Conservation (phyloP, 2,329 filamentous ascomycete genomes). For the Microcyclospora pomicola region DNA sequence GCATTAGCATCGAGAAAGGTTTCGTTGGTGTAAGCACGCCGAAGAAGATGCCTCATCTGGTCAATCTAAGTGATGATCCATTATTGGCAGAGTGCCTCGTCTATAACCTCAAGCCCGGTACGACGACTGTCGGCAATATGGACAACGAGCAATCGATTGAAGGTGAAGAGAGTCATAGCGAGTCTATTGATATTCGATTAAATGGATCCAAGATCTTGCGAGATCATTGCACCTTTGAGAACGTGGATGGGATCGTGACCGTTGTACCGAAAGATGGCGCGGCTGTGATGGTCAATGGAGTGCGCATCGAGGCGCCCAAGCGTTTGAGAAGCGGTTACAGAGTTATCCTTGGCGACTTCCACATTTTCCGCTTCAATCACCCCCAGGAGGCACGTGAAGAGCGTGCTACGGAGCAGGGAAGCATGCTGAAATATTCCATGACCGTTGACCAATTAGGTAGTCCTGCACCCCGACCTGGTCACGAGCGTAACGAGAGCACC, state of each 20-base stretch:
- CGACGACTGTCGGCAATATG: slow-evolving; percentile 86
- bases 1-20: slow-evolving; percentile 97
- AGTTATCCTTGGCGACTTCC: slow-evolving; percentile 92
- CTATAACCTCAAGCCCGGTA: slow-evolving; percentile 94
- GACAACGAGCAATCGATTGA: slow-evolving; percentile 51
- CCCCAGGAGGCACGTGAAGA: slow-evolving; percentile 91
- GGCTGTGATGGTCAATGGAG: slow-evolving; percentile 94
- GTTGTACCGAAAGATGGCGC: slow-evolving; percentile 81
- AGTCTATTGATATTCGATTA: slow-evolving; percentile 71
- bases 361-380: slow-evolving; percentile 97
- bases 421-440: slow-evolving; percentile 70
- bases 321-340: slow-evolving; percentile 83
- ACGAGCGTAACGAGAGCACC: slow-evolving; percentile 53
- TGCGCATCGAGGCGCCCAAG: slow-evolving; percentile 73
- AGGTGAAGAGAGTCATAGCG: slow-evolving; percentile 5
- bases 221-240: slow-evolving; percentile 89
- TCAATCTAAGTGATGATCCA: slow-evolving; percentile 74
- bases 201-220: slow-evolving; percentile 88
- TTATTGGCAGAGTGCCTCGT: slow-evolving; percentile 89
- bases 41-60: slow-evolving; percentile 98
- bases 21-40: slow-evolving; percentile 90
- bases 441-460: slow-evolving; percentile 50
- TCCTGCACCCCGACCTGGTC: slow-evolving; percentile 46
- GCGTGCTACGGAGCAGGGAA: slow-evolving; percentile 59
- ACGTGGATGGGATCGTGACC: slow-evolving; percentile 84